phyloP scores from a whole-genome alignment of 2,329 filamentous ascomycete genomes.

The Dactylonectria estremocensis region DNA sequence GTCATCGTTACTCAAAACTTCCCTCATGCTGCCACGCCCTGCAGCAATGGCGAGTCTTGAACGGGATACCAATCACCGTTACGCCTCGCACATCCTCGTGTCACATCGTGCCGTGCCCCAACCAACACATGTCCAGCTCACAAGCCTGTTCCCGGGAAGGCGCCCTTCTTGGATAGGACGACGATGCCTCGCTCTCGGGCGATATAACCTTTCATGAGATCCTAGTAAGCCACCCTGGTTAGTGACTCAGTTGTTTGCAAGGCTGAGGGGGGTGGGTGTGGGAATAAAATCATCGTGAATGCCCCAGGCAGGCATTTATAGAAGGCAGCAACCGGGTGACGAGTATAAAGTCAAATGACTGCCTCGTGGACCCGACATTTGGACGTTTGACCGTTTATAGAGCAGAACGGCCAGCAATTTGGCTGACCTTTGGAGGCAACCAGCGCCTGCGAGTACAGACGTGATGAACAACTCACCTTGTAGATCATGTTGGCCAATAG shows the following conservation, averaged over 20 bases:
- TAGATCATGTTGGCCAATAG: conserved; percentile 97
- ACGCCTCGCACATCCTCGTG: conserved; percentile 32
- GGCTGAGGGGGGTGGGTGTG: conserved; percentile 42
- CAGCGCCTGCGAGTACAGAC: conserved; percentile 18
- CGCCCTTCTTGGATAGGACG: conserved; percentile 91
- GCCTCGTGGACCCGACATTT: conserved; percentile 33
- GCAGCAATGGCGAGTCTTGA: conserved; percentile 26
- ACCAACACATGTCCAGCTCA: conserved; percentile 49
- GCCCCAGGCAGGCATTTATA: conserved; percentile 41
- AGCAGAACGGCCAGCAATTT: conserved; percentile 11
- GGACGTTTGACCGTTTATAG: conserved; percentile 12
- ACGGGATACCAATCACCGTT: conserved; percentile 23
- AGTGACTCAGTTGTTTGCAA: conserved; percentile 53
- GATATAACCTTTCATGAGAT: conserved; percentile 98
- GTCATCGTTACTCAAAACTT: conserved; percentile 33
- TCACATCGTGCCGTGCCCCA: conserved; percentile 25
- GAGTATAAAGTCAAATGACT: conserved; percentile 47
- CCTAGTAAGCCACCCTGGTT: conserved; percentile 65
- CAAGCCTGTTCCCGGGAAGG: conserved; percentile 91
- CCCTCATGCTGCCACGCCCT: conserved; percentile 29
- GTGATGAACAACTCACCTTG: conserved; percentile 75
- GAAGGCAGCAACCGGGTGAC: conserved; percentile 44
- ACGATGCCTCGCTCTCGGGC: conserved; percentile 90
- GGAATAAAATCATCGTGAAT: conserved; percentile 37
- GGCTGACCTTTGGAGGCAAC: conserved; percentile 22